Percentiles rank a stretch among this genome's conserved stretches.
Conservation (phyloP, 768 basidiomycete species). For the Auricularia auricula-judae region DNA sequence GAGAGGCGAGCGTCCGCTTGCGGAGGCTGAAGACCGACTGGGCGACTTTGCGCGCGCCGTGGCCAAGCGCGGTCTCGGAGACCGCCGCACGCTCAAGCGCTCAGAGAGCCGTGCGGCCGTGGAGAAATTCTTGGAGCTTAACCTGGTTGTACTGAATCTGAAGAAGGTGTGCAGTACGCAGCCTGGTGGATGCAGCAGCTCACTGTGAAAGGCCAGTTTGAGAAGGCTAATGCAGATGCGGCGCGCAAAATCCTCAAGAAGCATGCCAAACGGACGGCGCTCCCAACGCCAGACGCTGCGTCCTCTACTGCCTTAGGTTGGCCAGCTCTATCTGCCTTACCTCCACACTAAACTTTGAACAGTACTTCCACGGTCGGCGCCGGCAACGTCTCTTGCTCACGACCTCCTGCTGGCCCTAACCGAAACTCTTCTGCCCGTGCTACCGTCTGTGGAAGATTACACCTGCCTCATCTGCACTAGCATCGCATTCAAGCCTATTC, state of each 20-base stretch:
- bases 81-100: constrained; percentile 41
- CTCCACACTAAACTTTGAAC: not conserved
- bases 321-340: not conserved
- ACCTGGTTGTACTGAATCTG: constrained; percentile 66
- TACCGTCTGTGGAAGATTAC: constrained; percentile 77
- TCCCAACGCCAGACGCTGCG: constrained; percentile 43
- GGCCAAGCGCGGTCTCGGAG: constrained; percentile 42
- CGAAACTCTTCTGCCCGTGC: constrained; percentile 67
- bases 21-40: constrained; percentile 60
- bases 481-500: constrained; percentile 87
- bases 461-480: constrained; percentile 78
- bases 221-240: constrained; percentile 77
- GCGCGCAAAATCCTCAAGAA: constrained; percentile 92
- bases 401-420: constrained; percentile 75
- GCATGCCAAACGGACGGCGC: constrained; percentile 78
- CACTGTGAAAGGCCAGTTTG: constrained; percentile 38
- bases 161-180: constrained; percentile 36
- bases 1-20: constrained; percentile 55
- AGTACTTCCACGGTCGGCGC: constrained; percentile 4
- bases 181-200: not conserved
- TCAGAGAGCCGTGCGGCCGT: constrained; percentile 49
- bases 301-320: constrained; percentile 2
- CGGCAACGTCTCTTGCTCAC: constrained; percentile 38
- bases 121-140: constrained; percentile 63
- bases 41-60: constrained; percentile 52